Percentiles rank a stretch among this genome's conserved stretches.
phyloP scores from a whole-genome alignment of 1,284 basidiomycete species.

The Cystobasidium slooffiae region DNA sequence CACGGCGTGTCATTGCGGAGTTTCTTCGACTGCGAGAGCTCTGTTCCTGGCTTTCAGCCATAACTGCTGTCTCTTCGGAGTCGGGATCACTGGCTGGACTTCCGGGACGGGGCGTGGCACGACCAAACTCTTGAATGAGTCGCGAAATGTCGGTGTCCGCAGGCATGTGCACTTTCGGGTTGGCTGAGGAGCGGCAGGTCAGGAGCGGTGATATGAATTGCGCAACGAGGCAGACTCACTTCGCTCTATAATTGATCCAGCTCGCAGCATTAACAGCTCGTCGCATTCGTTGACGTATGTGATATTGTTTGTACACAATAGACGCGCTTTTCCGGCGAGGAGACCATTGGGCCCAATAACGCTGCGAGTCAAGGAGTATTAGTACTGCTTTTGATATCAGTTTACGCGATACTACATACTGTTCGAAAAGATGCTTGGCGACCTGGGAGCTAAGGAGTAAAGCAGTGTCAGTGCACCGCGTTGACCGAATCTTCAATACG shows the following conservation, averaged over 20 bases:
- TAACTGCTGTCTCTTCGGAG: constrained; percentile 34
- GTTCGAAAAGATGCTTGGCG: constrained; percentile 65
- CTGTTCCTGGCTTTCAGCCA: constrained; percentile 33
- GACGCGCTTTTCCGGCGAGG: constrained; percentile 79
- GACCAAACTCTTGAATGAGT: constrained; percentile 66
- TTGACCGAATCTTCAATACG: background rate
- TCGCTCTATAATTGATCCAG: constrained; percentile 80
- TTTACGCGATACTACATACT: constrained; percentile 55
- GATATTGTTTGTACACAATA: constrained; percentile 88
- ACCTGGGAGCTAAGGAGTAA: constrained; percentile 45
- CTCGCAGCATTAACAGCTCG: constrained; percentile 75
- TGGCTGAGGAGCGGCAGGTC: constrained; percentile 14
- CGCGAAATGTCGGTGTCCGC: constrained; percentile 73
- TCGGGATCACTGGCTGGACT: constrained; percentile 58
- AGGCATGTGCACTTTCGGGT: constrained; percentile 62
- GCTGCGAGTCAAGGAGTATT: constrained; percentile 46
- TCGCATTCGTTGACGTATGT: constrained; percentile 82
- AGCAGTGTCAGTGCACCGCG: background rate
- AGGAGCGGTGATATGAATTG: background rate
- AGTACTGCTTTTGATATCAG: constrained; percentile 24
- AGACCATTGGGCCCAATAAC: constrained; percentile 89
- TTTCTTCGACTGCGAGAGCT: constrained; percentile 2
- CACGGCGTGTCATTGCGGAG: constrained; percentile 44
- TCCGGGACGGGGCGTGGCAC: constrained; percentile 54
- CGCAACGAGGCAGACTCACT: constrained; percentile 8